These are phyloP conservation scores for Jatropha multifida DNA, from an alignment of 441 rosid genomes.

Conservation along the genomic window DNA sequence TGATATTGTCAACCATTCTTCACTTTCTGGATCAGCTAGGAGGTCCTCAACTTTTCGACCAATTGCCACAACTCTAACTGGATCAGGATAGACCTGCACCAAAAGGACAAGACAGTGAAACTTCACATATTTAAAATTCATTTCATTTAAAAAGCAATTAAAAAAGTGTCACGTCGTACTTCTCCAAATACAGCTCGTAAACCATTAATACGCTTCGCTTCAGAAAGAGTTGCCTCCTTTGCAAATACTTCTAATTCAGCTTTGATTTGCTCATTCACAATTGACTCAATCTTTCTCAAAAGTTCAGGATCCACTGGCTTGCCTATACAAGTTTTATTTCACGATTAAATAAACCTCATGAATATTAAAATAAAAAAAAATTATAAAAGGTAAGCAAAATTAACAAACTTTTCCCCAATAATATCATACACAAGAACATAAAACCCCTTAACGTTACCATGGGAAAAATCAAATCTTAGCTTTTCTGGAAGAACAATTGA, in stretches of 20 bases:
- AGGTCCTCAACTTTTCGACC: slow-evolving; percentile 83
- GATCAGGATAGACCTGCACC: slow-evolving; percentile 89
- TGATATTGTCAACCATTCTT: slow-evolving; percentile 71
- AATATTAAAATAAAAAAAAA: not conserved
- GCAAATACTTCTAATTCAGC: slow-evolving; percentile 81
- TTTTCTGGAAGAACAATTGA: slow-evolving; percentile 98
- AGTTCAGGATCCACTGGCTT: slow-evolving; percentile 78
- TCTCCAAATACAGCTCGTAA: slow-evolving; percentile 98
- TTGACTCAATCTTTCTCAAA: slow-evolving; percentile 75
- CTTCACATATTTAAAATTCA: not conserved
- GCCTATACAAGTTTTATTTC: slow-evolving; percentile 44
- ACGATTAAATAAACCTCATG: slow-evolving; percentile 11
- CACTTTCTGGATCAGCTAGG: slow-evolving; percentile 75
- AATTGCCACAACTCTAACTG: slow-evolving; percentile 95
- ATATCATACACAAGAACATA: not conserved
- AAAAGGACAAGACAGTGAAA: slow-evolving; percentile 6
- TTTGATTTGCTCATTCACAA: slow-evolving; percentile 89
- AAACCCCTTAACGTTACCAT: slow-evolving; percentile 50
- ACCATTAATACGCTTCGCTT: slow-evolving; percentile 81
- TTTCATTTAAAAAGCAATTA: not conserved
- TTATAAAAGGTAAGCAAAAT: not conserved
- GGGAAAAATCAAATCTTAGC: slow-evolving; percentile 95
- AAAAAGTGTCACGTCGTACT: slow-evolving; percentile 42
- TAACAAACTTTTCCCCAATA: not conserved
- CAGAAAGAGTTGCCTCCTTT: slow-evolving; percentile 70